Base-by-base conservation (phyloP, 2,329 filamentous ascomycete species). In the Colletotrichum sp. region DNA sequence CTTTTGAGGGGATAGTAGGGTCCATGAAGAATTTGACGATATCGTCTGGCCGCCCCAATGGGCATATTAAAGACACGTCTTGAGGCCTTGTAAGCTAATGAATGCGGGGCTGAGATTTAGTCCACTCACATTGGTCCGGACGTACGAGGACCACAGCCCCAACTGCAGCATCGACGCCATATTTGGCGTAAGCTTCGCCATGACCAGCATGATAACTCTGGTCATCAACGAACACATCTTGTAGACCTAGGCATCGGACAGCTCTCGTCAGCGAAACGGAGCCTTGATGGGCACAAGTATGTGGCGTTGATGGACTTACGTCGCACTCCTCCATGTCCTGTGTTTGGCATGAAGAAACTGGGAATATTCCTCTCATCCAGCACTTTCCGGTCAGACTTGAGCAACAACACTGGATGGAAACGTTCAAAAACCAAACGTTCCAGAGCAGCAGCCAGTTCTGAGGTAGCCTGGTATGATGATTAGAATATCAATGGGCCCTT, bases 111-210 rank as follows among this genome's bases (percentile, higher is more conserved):
- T 7, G 43, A 48, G n/a, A 7, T 6, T 10, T 21, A 1, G n/a
- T 0, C 2, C 43, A 88, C 52, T 94, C 88, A 83, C 95, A 92
- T 80, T 93, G 92, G 84, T 95, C 94, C 4, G 93, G 94, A 61
- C 94, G 83, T 2, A 93, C 84, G 4, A 93, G 84, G 1, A 93
- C 88, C 10, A 92, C 83, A 74, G 90, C 92, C 0, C 93, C 93
- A 21, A 83, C 82, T 65, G 88, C 84, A 16, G 78, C 80, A 77
- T 92, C 86, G 2, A 95, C 85, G 0, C 92, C 93, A 74, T 92
- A 93, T 3, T 86, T 87, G 71, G 88, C 84, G 79, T 94, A 91
- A 0, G 87, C 86, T 10, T 86, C 78, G 0, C 88, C 89, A 74
- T 88, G 83, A 0, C 88, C 88, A 79, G 91, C 87, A 77, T 91